Evolutionary conservation across 208 protist species (phyloP).

Genomic region (Lotmaria passim): DNA sequence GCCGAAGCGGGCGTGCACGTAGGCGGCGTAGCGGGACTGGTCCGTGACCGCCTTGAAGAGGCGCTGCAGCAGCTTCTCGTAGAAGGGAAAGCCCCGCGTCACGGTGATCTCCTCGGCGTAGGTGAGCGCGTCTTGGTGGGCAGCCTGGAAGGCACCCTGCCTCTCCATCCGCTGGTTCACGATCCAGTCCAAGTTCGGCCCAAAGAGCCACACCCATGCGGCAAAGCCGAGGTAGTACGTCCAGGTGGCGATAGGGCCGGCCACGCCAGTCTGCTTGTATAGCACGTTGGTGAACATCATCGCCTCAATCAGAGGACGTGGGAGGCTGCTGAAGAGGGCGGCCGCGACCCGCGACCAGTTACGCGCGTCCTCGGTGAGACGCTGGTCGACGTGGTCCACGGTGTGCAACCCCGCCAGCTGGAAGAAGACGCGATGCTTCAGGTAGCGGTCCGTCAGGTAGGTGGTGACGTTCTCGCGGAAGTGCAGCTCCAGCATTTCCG

Average conservation of each 20-base stretch:
- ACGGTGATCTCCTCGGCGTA: slow-evolving; percentile 73
- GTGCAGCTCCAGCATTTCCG: slow-evolving; percentile 55
- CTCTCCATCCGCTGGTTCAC: slow-evolving; percentile 47
- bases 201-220: slow-evolving; percentile 24
- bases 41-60: slow-evolving; percentile 52
- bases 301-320: slow-evolving; percentile 58
- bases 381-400: slow-evolving; percentile 66
- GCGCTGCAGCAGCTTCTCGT: slow-evolving; percentile 41
- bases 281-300: slow-evolving; percentile 59
- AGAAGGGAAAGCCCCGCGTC: slow-evolving; percentile 44
- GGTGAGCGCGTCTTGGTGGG: slow-evolving; percentile 52
- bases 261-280: slow-evolving; percentile 30
- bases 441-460: slow-evolving; percentile 68
- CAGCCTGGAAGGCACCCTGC: slow-evolving; percentile 50
- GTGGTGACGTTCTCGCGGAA: slow-evolving; percentile 64
- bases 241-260: slow-evolving; percentile 33
- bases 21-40: slow-evolving; percentile 55
- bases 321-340: slow-evolving; percentile 47
- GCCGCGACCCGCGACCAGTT: slow-evolving; percentile 43
- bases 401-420: slow-evolving; percentile 51
- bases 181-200: slow-evolving; percentile 59
- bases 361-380: slow-evolving; percentile 69
- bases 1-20: slow-evolving; percentile 54
- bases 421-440: slow-evolving; percentile 72
- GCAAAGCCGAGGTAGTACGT: slow-evolving; percentile 56